Conservation (phyloP, 306 rosid species). For the Acmispon strigosus region DNA sequence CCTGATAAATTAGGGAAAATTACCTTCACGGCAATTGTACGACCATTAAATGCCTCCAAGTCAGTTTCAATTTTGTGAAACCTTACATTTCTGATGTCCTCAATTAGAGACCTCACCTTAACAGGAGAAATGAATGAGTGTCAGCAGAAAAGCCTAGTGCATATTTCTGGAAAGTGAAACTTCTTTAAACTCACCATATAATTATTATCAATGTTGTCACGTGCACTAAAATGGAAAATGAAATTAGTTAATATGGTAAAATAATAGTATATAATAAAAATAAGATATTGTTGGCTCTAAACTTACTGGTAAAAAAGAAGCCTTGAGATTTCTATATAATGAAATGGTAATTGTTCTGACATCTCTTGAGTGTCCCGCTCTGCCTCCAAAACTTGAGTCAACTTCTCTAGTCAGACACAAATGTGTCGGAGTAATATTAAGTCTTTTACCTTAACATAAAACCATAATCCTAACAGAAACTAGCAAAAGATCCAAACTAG, state of each 20-base stretch:
- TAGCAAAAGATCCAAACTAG: background rate
- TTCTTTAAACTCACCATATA: conserved; percentile 66
- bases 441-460: background rate
- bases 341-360: conserved; percentile 81
- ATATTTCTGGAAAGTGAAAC: conserved; percentile 10
- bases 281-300: background rate
- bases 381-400: conserved; percentile 81
- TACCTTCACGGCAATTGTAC: conserved; percentile 93
- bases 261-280: conserved; percentile 6
- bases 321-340: conserved; percentile 87
- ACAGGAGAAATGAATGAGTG: conserved; percentile 16
- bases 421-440: conserved; percentile 5
- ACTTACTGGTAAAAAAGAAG: conserved; percentile 78
- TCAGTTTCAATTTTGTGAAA: conserved; percentile 90
- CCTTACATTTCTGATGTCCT: conserved; percentile 85
- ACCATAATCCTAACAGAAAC: background rate
- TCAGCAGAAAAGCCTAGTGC: background rate
- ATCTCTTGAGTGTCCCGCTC: conserved; percentile 86
- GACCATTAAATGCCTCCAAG: conserved; percentile 79
- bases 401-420: conserved; percentile 50
- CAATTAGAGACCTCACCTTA: conserved; percentile 87
- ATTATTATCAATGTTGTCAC: conserved; percentile 65
- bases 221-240: conserved; percentile 53
- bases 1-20: background rate
- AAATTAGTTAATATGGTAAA: conserved; percentile 4